phyloP scores from a whole-genome alignment of 306 rosid species.

The Pueraria montana region DNA sequence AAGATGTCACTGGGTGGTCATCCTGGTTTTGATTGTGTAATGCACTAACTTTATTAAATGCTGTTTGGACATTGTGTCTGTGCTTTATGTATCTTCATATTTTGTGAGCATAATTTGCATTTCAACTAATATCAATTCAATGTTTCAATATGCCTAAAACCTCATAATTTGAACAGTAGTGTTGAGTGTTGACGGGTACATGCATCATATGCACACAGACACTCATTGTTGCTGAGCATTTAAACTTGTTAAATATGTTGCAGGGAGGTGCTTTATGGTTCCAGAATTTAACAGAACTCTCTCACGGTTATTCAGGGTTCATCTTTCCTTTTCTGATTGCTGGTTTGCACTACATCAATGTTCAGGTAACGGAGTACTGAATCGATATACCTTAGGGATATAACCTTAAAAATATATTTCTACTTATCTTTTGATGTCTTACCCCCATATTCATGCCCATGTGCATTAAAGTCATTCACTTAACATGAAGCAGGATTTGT shows the following conservation, averaged over 20 bases:
- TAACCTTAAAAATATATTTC: conserved; percentile 29
- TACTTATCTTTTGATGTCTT: conserved; percentile 40
- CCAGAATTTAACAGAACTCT: conserved; percentile 77
- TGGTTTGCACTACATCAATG: conserved; percentile 74
- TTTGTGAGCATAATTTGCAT: not conserved
- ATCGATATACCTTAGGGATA: conserved; percentile 17
- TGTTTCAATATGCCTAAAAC: not conserved
- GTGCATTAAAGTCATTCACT: conserved; percentile 29
- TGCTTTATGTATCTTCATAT: conserved; percentile 30
- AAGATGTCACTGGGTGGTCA: conserved; percentile 87
- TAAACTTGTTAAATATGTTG: conserved; percentile 44
- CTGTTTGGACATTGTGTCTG: conserved; percentile 26
- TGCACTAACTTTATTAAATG: conserved; percentile 42
- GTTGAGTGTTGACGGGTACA: conserved; percentile 19
- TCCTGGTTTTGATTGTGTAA: conserved; percentile 89
- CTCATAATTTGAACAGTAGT: not conserved
- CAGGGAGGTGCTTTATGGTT: conserved; percentile 99
- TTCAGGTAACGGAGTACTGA: conserved; percentile 69
- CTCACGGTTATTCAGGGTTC: conserved; percentile 81
- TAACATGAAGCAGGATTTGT: conserved; percentile 1
- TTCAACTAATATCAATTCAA: conserved; percentile 8
- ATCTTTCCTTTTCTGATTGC: conserved; percentile 81
- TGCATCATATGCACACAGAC: conserved; percentile 16
- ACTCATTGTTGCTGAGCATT: conserved; percentile 23
- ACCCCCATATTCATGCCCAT: not conserved